Evolutionary conservation across 768 basidiomycete genomes (phyloP), one percentile per base, ranked within the genome.

Genomic region (Lactarius trivialis): DNA sequence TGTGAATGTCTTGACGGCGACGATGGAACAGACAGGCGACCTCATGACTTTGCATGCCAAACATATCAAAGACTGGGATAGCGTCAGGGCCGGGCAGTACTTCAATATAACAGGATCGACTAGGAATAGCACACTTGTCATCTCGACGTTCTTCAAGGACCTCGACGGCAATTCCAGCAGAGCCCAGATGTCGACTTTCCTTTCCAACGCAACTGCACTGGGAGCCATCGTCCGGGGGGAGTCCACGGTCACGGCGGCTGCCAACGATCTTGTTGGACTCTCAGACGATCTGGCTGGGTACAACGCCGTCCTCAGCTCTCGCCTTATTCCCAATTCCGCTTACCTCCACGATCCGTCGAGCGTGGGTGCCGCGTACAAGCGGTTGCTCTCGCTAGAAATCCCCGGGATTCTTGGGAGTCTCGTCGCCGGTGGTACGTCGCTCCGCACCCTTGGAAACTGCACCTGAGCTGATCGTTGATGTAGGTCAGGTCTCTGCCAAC

Each of bases 1-100:
- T 48, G 70, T 67, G 7, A 67, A 67, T 43, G 56, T 77, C 41
- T 69, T 69, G 36, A 64, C 67, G 8, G 55, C 71, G n/a, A 74
- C 76, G 48, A 71, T 76, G 7, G 61, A 67, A n/a, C 77, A 77
- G 54, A 74, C 76, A 33, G 75, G 72, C 60, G 74, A 74, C 57
- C 70, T 71, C 67, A 75, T 76, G 61, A 41, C 68, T 6, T 56
- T 72, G 6, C 66, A 62, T 32, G 70, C 70, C 2, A 49, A 7
- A 30, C 57, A 66, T 7, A 21, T 54, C 58, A 37, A 11, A 26
- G 56, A 59, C 34, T 66, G 54, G 52, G 43, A 57, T 17, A 30
- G n/a, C 8, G 49, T 56, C 33, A 26, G 33, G 53, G 58, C 53
- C 14, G 54, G 41, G 24, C 52, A 55, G 21, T 72, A 72, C 9